phyloP scores from a whole-genome alignment of 2,329 filamentous ascomycete species.

The Diaporthe ilicicola region DNA sequence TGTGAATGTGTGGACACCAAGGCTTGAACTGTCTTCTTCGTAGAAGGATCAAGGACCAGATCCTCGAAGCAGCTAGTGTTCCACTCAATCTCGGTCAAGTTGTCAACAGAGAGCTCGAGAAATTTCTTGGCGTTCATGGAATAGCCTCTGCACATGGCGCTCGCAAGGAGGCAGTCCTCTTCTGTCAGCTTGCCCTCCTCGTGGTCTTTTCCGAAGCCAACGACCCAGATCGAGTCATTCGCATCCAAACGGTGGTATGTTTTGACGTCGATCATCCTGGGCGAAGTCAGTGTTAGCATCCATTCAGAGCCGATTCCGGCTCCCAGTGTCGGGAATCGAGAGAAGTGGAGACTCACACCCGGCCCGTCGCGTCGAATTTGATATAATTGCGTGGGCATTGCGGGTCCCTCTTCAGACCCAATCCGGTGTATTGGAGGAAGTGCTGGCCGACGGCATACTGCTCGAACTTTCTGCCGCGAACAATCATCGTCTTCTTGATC shows the following conservation, averaged over 20 bases:
- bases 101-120: slow-evolving; percentile 41
- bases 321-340: neutral
- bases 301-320: neutral
- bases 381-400: slow-evolving; percentile 21
- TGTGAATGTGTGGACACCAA: slow-evolving; percentile 39
- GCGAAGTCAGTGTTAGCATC: neutral
- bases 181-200: slow-evolving; percentile 39
- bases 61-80: slow-evolving; percentile 42
- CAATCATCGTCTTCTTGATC: slow-evolving; percentile 37
- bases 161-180: slow-evolving; percentile 39
- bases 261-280: slow-evolving; percentile 46
- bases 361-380: slow-evolving; percentile 41
- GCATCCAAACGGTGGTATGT: slow-evolving; percentile 43
- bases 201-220: slow-evolving; percentile 32
- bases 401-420: slow-evolving; percentile 36
- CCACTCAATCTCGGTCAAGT: slow-evolving; percentile 38
- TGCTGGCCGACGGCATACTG: slow-evolving; percentile 42
- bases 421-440: slow-evolving; percentile 45
- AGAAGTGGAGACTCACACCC: slow-evolving; percentile 34
- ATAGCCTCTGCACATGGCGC: slow-evolving; percentile 42
- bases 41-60: slow-evolving; percentile 41
- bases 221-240: slow-evolving; percentile 38
- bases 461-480: slow-evolving; percentile 46
- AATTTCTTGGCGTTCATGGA: slow-evolving; percentile 43
- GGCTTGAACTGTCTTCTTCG: slow-evolving; percentile 44